Evolutionary conservation across 305 asterid genomes (phyloP), one percentile per base, ranked within the genome.

Genomic region (Ruellia speciosa): DNA sequence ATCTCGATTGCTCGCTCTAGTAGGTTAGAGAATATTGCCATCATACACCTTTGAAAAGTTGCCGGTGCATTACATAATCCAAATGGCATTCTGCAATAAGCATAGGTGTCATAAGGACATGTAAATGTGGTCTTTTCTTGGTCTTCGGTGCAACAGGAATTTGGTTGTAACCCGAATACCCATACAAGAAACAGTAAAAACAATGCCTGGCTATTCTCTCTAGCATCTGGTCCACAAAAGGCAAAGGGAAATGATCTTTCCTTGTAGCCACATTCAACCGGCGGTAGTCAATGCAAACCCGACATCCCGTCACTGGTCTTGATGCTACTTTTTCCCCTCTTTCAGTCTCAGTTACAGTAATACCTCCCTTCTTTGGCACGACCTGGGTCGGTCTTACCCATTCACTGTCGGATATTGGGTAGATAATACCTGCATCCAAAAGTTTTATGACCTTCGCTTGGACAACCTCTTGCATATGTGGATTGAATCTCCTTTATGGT

Each of bases 51-150:
- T 6, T 51, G 55, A 51, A 51, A 51, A 51, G 33, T 51, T 4
- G 55, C 33, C 31, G 33, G 55, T 9, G 55, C 55, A 17, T 51
- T 51, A 24, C 55, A 51, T 9, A 51, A n/a, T n/a, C n/a, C n/a
- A n/a, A n/a, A n/a, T n/a, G n/a, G n/a, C n/a, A n/a, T n/a, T n/a
- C n/a, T n/a, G n/a, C n/a, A n/a, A n/a, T n/a, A n/a, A n/a, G n/a
- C n/a, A n/a, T n/a, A n/a, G n/a, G n/a, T n/a, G n/a, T 6, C 24
- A 24, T 17, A 51, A 0, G 31, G 55, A 17, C 55, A 51, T 2
- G 55, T 51, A n/a, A 51, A 51, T 6, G 55, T 51, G 7, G 55
- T 51, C n/a, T 51, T 51, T 5, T 51, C 55, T 9, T 51, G 55
- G 6, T 51, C 55, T 28, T 51, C 55, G 55, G 55, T 51, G 55